A percentile compares a stretch with the other conserved stretches of the same genome.
Evolutionary conservation across 2,329 filamentous ascomycete species (phyloP).

Genomic region (Botrytis tulipae): DNA sequence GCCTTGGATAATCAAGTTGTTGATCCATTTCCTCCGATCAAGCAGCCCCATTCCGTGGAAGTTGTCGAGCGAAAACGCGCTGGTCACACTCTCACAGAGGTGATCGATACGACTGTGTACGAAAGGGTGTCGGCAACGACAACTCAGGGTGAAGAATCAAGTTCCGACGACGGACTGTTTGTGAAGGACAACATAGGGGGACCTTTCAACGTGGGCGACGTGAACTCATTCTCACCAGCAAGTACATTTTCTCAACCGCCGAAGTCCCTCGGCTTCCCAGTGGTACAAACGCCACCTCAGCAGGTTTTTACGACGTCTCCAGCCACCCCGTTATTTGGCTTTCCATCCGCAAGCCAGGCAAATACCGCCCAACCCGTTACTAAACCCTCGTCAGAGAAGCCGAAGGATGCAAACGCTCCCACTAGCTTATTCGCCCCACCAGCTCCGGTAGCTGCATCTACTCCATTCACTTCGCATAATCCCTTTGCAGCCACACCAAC

Average conservation of each 20-base stretch:
- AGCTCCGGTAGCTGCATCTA: background rate
- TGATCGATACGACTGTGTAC: slow-evolving; percentile 56
- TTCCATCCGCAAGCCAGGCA: background rate
- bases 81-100: slow-evolving; percentile 49
- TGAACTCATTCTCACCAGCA: background rate
- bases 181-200: slow-evolving; percentile 27
- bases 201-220: background rate
- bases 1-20: slow-evolving; percentile 29
- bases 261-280: background rate
- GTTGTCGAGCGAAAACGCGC: slow-evolving; percentile 62
- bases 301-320: background rate
- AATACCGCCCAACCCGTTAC: background rate
- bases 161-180: slow-evolving; percentile 39
- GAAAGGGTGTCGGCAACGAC: slow-evolving; percentile 35
- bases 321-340: background rate
- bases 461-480: background rate
- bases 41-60: slow-evolving; percentile 54
- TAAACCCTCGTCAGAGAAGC: background rate
- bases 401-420: background rate
- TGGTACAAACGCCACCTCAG: background rate
- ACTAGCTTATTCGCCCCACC: background rate
- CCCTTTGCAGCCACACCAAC: background rate
- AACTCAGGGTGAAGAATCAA: slow-evolving; percentile 8
- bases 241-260: background rate
- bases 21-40: slow-evolving; percentile 49